Base-by-base conservation (phyloP, 163 green algal genomes). In the Chlamydomonas reinhardtii region DNA sequence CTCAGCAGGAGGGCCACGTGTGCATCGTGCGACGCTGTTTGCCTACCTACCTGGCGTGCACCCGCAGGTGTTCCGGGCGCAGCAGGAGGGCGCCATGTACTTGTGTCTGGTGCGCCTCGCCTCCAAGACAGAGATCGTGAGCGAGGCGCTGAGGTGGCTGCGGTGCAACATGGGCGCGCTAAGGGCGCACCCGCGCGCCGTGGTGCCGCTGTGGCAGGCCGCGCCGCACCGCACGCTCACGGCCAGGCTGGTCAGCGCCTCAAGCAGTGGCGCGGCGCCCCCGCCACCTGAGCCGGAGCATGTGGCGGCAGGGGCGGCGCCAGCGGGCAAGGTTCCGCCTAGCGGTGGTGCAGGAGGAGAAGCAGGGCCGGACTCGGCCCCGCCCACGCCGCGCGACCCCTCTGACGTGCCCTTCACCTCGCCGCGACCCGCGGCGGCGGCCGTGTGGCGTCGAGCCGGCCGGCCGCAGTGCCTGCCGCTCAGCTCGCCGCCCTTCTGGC, bases 131-230 rank as follows among this genome's bases (percentile, higher is more conserved):
- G 81, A 87, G 37, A 74, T 81, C 56, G 71, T 87, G 61, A 48
- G 59, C 29, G 81, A 87, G 81, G 59, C 39, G 17, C n/a, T 87
- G 17, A 71, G 81, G 29, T 87, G 81, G 81, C 59, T 87, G 59
- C 81, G 81, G 4, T 29, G 61, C 71, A 81, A 80, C 71, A 66
- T 80, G 71, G 81, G 43, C 24, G 71, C 81, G 48, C 59, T 87
- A 37, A 37, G 81, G 2, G 59, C 81, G 54, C 74, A 81, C 59
- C 81, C 81, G 2, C 71, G 59, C 29, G 71, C 81, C 29, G 81
- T 87, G 14, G 56, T 68, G 20, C 14, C 56, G n/a, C 71, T 87
- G 9, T 80, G 71, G 81, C 71, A 75, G 59, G 27, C 71, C 2
- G 81, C 71, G 35, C 81, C 81, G 27, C 32, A 37, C 4, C 35